Base-by-base conservation (phyloP, 2,329 filamentous ascomycete genomes). In the Cladosporium halotolerans region DNA sequence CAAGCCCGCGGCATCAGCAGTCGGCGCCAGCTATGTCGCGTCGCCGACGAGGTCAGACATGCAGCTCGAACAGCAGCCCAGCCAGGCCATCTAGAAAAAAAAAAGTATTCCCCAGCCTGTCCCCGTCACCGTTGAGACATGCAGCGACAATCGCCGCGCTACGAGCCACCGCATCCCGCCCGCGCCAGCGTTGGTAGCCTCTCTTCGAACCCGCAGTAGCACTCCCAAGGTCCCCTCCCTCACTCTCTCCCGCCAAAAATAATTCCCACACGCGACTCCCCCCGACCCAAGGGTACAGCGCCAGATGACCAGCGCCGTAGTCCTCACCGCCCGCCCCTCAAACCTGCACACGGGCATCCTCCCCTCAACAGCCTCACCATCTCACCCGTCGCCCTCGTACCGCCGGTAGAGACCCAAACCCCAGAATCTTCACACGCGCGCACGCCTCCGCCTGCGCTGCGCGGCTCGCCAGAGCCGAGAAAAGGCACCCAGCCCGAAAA, bases 141-240 rank as follows among this genome's bases (percentile, higher is more conserved):
- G 48, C 48, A 51, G 48, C 36, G 10, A 32, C 32, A 49, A 51
- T 28, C n/a, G 34, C 36, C 28, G 36, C 13, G 40, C 32, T 36
- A 32, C 43, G 40, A 50, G 47, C 47, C 47, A 51, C 48, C 48
- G 48, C 48, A 51, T 51, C 43, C 48, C 48, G 48, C 48, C 33
- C 46, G 41, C 41, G 23, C 23, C 36, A 39, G n/a, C 16, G 36
- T 39, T 39, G 36, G 23, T 28, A 28, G 23, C 23, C 41, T 44
- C 40, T 42, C 28, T 44, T 51, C 32, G 40, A 23, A 51, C 8
- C 14, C 14, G 47, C 47, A 50, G 47, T 43, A 50, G 45, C 39
- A 23, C 7, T 28, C 23, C 23, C 23, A 28, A 28, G 23, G 5
- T 28, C 23, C 23, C 23, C 23, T 28, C 23, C 23, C 23, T 28